Conservation (phyloP, 169 alveolate genomes). For the Plasmodium fragile region DNA sequence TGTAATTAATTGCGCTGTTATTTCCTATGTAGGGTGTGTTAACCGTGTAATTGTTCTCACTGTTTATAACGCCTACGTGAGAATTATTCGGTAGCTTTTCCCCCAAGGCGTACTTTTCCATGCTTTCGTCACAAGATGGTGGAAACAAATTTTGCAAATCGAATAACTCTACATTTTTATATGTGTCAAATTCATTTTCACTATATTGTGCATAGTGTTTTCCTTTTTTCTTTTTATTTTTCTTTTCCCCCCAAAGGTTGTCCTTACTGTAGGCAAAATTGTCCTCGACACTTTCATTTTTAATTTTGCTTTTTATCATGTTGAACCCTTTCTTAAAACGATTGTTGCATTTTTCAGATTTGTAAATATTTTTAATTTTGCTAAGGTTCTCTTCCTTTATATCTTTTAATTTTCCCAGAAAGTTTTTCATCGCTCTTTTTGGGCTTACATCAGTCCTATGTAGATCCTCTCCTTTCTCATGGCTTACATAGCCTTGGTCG, state of each 20-base stretch:
- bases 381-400: constrained; percentile 61
- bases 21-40: not conserved
- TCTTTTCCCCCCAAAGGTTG: not conserved
- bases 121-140: not conserved
- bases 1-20: not conserved
- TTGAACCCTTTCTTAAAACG: constrained; percentile 43
- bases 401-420: constrained; percentile 50
- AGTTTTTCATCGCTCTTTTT: not conserved
- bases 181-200: not conserved
- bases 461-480: constrained; percentile 4
- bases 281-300: not conserved
- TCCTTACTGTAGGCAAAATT: not conserved
- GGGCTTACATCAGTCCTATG: constrained; percentile 3
- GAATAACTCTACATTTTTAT: not conserved
- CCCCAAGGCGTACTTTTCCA: not conserved
- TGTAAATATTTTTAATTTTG: constrained; percentile 63
- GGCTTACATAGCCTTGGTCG: constrained; percentile 2
- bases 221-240: not conserved
- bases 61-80: not conserved
- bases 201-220: not conserved
- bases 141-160: not conserved
- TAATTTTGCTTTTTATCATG: constrained; percentile 23
- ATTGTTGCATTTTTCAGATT: constrained; percentile 30
- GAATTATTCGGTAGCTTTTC: not conserved
- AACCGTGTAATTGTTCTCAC: not conserved